Evolutionary conservation across 257 asterid genomes (phyloP).

Genomic region (Jasminum sambac): DNA sequence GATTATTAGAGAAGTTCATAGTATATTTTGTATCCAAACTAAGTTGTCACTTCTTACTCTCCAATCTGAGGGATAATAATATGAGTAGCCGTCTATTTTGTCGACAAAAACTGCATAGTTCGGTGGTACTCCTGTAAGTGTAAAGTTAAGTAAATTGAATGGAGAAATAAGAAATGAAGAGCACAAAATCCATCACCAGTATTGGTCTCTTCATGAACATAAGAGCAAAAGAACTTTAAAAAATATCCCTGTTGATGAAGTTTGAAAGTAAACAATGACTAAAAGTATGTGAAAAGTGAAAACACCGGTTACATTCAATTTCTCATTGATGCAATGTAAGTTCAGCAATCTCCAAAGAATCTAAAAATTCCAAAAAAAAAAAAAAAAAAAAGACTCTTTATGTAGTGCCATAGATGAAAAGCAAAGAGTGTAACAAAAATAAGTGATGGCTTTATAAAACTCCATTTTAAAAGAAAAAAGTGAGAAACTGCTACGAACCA

Average conservation of each 20-base stretch:
- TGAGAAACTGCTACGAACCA: not conserved
- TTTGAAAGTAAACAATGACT: not conserved
- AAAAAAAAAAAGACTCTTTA: not conserved
- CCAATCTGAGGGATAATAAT: slow-evolving; percentile 91
- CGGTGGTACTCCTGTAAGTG: slow-evolving; percentile 49
- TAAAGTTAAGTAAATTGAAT: slow-evolving; percentile 5
- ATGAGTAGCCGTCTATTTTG: slow-evolving; percentile 81
- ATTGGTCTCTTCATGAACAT: not conserved
- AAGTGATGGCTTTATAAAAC: not conserved
- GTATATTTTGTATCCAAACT: slow-evolving; percentile 12
- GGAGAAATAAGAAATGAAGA: not conserved
- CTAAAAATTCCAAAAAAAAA: not conserved
- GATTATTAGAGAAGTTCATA: slow-evolving; percentile 1
- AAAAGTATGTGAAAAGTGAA: not conserved
- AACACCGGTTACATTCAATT: not conserved
- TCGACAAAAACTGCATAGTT: slow-evolving; percentile 60
- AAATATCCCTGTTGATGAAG: not conserved
- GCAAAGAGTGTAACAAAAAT: not conserved
- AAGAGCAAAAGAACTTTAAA: not conserved
- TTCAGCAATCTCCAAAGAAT: not conserved
- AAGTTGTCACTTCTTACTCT: slow-evolving; percentile 45
- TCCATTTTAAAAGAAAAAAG: not conserved
- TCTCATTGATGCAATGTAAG: not conserved
- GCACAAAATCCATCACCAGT: slow-evolving; percentile 2
- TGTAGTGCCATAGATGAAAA: not conserved